These are phyloP conservation scores for Rubroshorea leprosula DNA, from an alignment of 345 rosid genomes.

Conservation along the genomic window DNA sequence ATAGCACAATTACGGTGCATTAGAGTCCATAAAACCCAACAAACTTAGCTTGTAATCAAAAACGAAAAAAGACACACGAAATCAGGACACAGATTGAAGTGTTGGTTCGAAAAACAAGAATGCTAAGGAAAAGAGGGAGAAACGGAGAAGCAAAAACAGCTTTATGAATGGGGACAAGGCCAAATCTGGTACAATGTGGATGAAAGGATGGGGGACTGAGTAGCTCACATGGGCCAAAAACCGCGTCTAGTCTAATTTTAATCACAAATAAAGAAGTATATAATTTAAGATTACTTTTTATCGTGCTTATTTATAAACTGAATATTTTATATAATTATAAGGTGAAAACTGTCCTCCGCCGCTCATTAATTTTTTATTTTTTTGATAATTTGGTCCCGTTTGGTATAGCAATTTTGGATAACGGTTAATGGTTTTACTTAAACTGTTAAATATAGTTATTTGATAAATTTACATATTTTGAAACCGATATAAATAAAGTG, in stretches of 20 bases:
- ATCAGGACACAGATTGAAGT: not conserved
- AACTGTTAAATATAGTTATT: no score
- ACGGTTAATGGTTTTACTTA: no score
- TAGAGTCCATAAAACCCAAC: constrained; percentile 7
- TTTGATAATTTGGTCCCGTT: no score
- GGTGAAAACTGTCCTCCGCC: no score
- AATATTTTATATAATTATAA: no score
- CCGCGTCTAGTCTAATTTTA: constrained; percentile 10
- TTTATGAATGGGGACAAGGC: constrained; percentile 12
- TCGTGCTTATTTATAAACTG: no score
- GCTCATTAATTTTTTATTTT: no score
- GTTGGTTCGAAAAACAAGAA: not conserved
- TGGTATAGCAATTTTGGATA: no score
- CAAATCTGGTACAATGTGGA: constrained; percentile 9
- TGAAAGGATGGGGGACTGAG: constrained; percentile 15
- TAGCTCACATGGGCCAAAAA: constrained; percentile 24
- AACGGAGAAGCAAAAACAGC: not conserved
- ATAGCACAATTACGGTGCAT: not conserved
- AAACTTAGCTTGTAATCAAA: constrained; percentile 2
- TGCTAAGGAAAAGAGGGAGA: not conserved
- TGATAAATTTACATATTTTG: no score
- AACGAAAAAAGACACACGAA: not conserved
- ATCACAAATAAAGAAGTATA: no score
- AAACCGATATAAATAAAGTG: no score
- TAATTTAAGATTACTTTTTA: no score